Conservation (phyloP, 495 filamentous ascomycete species). For the Talaromyces stipitatus region DNA sequence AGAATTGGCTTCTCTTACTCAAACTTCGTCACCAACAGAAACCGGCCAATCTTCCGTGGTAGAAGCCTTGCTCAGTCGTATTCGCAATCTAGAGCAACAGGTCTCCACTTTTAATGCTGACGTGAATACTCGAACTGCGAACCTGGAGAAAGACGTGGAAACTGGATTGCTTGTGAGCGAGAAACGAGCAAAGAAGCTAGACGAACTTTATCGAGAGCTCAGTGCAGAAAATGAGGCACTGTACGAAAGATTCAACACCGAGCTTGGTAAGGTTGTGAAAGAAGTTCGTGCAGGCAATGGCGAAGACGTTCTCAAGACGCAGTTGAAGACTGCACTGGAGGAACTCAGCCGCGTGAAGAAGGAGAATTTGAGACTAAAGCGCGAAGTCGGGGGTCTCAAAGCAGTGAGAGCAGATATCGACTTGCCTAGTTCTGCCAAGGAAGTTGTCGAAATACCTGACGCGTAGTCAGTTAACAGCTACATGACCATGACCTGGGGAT, state of each 20-base stretch:
- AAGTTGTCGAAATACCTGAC: not conserved
- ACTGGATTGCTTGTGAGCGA: constrained; percentile 63
- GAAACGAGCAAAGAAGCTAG: constrained; percentile 71
- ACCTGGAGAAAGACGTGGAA: constrained; percentile 60
- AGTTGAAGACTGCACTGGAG: constrained; percentile 57
- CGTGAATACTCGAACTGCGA: constrained; percentile 51
- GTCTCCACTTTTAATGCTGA: constrained; percentile 54
- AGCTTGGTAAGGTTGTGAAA: constrained; percentile 75
- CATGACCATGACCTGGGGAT: not conserved
- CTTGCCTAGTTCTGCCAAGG: constrained; percentile 12
- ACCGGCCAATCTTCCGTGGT: constrained; percentile 24
- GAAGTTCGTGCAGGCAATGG: constrained; percentile 65
- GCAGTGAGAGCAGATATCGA: constrained; percentile 36
- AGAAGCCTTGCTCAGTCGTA: constrained; percentile 36
- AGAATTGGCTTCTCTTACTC: constrained; percentile 63
- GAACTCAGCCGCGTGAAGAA: constrained; percentile 66
- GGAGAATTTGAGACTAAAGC: constrained; percentile 64
- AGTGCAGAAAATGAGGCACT: constrained; percentile 91
- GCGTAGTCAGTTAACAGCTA: not conserved
- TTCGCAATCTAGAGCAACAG: constrained; percentile 57
- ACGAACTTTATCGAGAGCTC: constrained; percentile 81
- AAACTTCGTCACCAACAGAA: constrained; percentile 18
- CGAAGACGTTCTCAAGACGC: constrained; percentile 62
- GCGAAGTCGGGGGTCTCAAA: constrained; percentile 47
- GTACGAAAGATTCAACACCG: constrained; percentile 87